Percentiles rank a stretch among this genome's conserved stretches.
phyloP scores from a whole-genome alignment of 2,329 filamentous ascomycete species.

The Plenodomus lindquistii region DNA sequence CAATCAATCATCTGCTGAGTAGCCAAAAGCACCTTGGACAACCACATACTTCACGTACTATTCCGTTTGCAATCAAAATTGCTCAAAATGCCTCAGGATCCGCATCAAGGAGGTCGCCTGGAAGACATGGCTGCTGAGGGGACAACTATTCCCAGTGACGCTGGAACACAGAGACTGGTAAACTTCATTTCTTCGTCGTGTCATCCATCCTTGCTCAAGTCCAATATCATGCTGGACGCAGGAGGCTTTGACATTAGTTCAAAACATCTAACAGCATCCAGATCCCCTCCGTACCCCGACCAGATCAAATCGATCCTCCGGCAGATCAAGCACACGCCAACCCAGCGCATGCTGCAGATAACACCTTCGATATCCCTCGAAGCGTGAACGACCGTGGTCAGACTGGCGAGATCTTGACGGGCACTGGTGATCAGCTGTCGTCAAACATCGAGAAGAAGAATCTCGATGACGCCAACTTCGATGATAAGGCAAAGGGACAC shows the following conservation, averaged over 20 bases:
- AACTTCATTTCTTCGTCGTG: not conserved
- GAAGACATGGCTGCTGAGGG: slow-evolving; percentile 42
- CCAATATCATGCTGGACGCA: no score
- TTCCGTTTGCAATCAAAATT: not conserved
- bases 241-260: not conserved
- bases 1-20: no score
- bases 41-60: not conserved
- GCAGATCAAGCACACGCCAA: slow-evolving; percentile 39
- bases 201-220: no score
- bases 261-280: slow-evolving; percentile 11
- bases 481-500: slow-evolving; percentile 30
- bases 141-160: slow-evolving; percentile 51
- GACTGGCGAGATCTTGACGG: slow-evolving; percentile 43
- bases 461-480: slow-evolving; percentile 25
- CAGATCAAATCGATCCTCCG: slow-evolving; percentile 48
- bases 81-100: slow-evolving; percentile 23
- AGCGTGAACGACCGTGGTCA: slow-evolving; percentile 34
- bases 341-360: slow-evolving; percentile 52
- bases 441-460: slow-evolving; percentile 38
- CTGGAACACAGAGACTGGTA: slow-evolving; percentile 46
- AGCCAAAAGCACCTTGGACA: not conserved
- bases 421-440: slow-evolving; percentile 37
- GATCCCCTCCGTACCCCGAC: slow-evolving; percentile 55
- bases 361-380: slow-evolving; percentile 53
- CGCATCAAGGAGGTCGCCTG: slow-evolving; percentile 40